Conservation (phyloP, 2,329 filamentous ascomycete genomes). For the Anisogramma anomala region DNA sequence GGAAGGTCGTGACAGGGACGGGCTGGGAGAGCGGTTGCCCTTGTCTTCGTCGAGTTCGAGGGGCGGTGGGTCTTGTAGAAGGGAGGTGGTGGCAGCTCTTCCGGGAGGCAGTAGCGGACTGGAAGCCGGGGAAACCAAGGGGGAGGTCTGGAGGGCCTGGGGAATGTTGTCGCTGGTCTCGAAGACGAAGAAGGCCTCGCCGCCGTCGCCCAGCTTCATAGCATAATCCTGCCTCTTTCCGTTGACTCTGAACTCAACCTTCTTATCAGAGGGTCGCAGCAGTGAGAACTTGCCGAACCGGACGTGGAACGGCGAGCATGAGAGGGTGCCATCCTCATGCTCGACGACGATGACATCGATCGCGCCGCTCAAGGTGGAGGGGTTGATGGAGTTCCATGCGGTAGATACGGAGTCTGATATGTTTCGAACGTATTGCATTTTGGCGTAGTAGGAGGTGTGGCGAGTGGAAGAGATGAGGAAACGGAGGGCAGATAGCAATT, state of each 20-base stretch:
- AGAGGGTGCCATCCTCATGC: slow-evolving; percentile 78
- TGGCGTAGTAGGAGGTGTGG: not conserved
- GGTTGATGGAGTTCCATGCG: slow-evolving; percentile 99
- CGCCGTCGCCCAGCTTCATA: slow-evolving; percentile 96
- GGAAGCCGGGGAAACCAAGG: slow-evolving; percentile 76
- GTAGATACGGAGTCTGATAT: slow-evolving; percentile 92
- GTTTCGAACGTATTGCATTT: slow-evolving; percentile 95
- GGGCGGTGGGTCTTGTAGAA: slow-evolving; percentile 56
- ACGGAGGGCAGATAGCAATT: not conserved
- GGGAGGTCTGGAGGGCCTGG: slow-evolving; percentile 88
- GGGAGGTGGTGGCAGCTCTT: slow-evolving; percentile 21
- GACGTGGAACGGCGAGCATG: slow-evolving; percentile 95
- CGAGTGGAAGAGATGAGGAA: not conserved
- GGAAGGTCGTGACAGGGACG: slow-evolving; percentile 31
- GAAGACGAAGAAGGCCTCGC: slow-evolving; percentile 98
- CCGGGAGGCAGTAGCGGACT: slow-evolving; percentile 57
- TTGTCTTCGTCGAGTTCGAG: slow-evolving; percentile 50
- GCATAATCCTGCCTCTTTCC: slow-evolving; percentile 81
- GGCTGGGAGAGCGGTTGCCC: slow-evolving; percentile 27
- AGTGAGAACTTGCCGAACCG: slow-evolving; percentile 98
- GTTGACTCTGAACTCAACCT: slow-evolving; percentile 97
- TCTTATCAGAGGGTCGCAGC: slow-evolving; percentile 90
- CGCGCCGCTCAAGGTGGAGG: slow-evolving; percentile 88
- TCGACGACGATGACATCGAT: slow-evolving; percentile 99
- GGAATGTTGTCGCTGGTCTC: slow-evolving; percentile 88